A percentile compares a stretch with the other conserved stretches of the same genome.
phyloP scores from a whole-genome alignment of 108 stramenopile genomes.

The Nannochloropsis granulata region DNA sequence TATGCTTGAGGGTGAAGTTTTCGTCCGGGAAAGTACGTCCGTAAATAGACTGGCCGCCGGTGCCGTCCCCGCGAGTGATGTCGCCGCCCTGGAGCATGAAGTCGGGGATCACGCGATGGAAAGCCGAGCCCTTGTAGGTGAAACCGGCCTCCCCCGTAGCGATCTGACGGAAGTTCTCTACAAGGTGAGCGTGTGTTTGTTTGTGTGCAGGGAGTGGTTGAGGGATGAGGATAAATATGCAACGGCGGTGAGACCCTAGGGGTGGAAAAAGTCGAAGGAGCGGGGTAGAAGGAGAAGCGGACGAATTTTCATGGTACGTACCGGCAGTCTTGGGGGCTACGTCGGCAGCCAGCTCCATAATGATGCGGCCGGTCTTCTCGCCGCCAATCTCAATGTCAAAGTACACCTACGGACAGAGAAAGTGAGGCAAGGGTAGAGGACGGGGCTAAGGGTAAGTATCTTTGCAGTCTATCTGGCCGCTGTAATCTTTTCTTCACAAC shows the following conservation, averaged over 20 bases:
- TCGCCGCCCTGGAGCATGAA: constrained; percentile 82
- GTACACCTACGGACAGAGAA: constrained; percentile 11
- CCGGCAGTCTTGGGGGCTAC: constrained; percentile 87
- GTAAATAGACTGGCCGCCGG: constrained; percentile 63
- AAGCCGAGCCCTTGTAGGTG: constrained; percentile 67
- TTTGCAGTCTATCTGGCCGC: neutral
- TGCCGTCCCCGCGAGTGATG: constrained; percentile 79
- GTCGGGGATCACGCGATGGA: constrained; percentile 89
- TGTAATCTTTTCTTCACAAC: neutral
- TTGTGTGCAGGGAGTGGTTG: no score
- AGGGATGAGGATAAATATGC: no score
- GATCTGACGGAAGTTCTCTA: neutral
- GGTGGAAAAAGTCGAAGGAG: no score
- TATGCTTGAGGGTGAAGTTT: constrained; percentile 47
- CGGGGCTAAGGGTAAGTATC: neutral
- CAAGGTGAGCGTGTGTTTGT: neutral
- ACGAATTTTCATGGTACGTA: constrained; percentile 26
- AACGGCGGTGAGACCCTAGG: no score
- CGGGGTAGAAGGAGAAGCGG: no score
- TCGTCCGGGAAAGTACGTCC: constrained; percentile 43
- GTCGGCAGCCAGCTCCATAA: constrained; percentile 67
- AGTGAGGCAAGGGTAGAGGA: neutral
- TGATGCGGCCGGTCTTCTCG: constrained; percentile 54
- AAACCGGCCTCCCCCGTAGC: neutral
- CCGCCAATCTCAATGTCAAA: constrained; percentile 49